Conservation (phyloP, 106 monocot species). For the Phalaenopsis equestris region DNA sequence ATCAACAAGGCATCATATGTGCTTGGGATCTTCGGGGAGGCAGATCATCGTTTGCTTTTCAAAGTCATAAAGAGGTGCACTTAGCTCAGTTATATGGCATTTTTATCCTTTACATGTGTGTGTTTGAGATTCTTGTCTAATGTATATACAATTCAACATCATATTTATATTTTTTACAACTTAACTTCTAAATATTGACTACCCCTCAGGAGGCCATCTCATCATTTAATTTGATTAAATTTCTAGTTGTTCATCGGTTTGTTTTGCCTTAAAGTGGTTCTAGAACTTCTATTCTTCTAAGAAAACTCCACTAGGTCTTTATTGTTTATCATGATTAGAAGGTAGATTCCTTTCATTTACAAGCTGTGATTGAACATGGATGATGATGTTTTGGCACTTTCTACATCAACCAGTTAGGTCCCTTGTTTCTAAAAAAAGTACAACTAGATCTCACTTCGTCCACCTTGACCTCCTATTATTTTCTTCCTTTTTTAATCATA, state of each 20-base stretch:
- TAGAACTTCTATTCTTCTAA: not conserved
- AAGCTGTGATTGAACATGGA: no score
- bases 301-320: not conserved
- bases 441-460: no score
- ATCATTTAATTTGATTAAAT: not conserved
- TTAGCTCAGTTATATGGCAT: not conserved
- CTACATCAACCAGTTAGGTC: no score
- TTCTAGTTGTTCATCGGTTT: not conserved
- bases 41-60: constrained; percentile 77
- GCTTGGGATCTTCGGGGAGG: constrained; percentile 98
- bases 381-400: no score
- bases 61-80: constrained; percentile 69
- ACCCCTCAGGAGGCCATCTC: not conserved
- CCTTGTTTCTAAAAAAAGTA: no score
- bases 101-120: not conserved
- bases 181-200: not conserved
- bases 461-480: no score
- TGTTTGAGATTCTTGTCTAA: not conserved
- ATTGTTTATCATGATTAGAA: not conserved
- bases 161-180: not conserved
- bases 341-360: not conserved
- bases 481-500: no score
- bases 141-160: not conserved
- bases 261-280: not conserved
- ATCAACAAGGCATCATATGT: constrained; percentile 57